Evolutionary conservation across 2,329 filamentous ascomycete genomes (phyloP).

Genomic region (Lasiodiplodia citricola): DNA sequence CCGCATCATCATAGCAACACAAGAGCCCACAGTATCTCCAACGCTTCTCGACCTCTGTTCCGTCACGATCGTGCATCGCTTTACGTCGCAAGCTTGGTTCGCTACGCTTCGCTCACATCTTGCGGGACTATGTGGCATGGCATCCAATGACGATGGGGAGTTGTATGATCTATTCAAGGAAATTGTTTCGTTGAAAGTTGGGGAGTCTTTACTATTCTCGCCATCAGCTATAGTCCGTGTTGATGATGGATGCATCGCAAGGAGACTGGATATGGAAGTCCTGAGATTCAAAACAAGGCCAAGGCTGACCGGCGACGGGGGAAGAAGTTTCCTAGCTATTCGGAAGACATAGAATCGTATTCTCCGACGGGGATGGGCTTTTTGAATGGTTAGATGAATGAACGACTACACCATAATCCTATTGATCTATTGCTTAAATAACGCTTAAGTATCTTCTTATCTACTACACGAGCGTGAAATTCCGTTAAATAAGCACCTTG

Average conservation of each 20-base stretch:
- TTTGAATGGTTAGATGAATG: too few relatives aligned
- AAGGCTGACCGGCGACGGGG: slow-evolving; percentile 16
- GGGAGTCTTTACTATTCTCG: slow-evolving; percentile 20
- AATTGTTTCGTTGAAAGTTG: slow-evolving; percentile 49
- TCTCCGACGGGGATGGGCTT: too few relatives aligned
- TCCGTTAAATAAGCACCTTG: too few relatives aligned
- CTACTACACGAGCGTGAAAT: too few relatives aligned
- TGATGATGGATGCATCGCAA: background rate
- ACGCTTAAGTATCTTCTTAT: too few relatives aligned
- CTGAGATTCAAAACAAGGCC: slow-evolving; percentile 22
- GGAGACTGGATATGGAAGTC: slow-evolving; percentile 10
- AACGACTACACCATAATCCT: too few relatives aligned
- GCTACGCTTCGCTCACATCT: slow-evolving; percentile 53
- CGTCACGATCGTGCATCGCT: slow-evolving; percentile 74
- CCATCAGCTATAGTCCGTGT: slow-evolving; percentile 10
- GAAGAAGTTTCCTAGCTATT: slow-evolving; percentile 20
- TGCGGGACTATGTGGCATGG: slow-evolving; percentile 45
- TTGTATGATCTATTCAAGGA: slow-evolving; percentile 45
- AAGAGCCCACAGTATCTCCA: slow-evolving; percentile 75
- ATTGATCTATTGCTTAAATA: too few relatives aligned
- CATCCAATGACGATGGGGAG: slow-evolving; percentile 29
- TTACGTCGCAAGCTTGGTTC: slow-evolving; percentile 70
- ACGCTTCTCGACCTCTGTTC: slow-evolving; percentile 73
- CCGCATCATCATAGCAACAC: slow-evolving; percentile 73
- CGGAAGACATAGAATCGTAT: background rate